Base-by-base conservation (phyloP, 2,329 filamentous ascomycete genomes). In the Penicillium capsulatum region DNA sequence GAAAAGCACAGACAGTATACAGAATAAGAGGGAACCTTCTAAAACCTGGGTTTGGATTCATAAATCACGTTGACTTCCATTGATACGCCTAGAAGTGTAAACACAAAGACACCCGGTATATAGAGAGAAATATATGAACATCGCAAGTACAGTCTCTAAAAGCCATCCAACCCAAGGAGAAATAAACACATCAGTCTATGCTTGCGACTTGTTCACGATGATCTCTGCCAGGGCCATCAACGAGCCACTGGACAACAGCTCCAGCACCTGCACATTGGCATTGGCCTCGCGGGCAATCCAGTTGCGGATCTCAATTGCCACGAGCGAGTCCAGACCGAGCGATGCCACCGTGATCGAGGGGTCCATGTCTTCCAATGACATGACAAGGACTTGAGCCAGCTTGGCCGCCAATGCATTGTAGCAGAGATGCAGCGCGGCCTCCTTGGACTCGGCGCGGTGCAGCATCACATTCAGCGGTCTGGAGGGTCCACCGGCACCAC, bases 291-390 rank as follows among this genome's bases (percentile, higher is more conserved):
- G 51, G 3, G 49, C 49, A 38, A 58, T 57, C 49, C 45, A 55
- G 26, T 54, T 55, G 1, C 50, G 48, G 11, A 55, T 47, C 41
- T 55, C 52, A 43, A 55, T 52, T 10, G 48, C 50, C 14, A 55
- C 52, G 26, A 55, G 31, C 10, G 50, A 55, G 19, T 54, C 52
- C 24, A 55, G 36, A 13, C 52, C 52, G n/a, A 54, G 22, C 6
- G 50, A 51, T 4, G 48, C 34, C 13, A 55, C 43, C 3, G 54
- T 47, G 13, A 55, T 50, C 11, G 45, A 48, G 7, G 47, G 58
- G 51, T 76, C 73, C 50, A 76, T 65, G 40, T 76, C 73, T 31
- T 74, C 70, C 2, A 59, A 47, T 35, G 71, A 69, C 43, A 76
- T 65, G 64, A 74, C 72, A 41, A 77, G 64, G 6, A 74, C 66